phyloP scores from a whole-genome alignment of 164 flowering plant species.

The Akebia trifoliata region DNA sequence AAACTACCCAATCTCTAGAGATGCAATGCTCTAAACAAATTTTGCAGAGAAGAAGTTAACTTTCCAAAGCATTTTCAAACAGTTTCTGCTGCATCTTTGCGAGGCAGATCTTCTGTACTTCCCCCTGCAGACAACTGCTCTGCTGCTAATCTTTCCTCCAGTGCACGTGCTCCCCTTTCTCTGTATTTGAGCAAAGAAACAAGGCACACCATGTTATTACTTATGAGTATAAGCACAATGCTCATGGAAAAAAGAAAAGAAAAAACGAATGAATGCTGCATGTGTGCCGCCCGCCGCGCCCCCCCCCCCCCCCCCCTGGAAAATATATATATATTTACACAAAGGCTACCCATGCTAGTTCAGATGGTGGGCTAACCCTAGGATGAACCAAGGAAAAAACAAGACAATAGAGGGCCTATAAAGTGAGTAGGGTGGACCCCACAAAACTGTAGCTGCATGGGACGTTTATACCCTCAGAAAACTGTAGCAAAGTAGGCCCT shows the following conservation, averaged over 20 bases:
- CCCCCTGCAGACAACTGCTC: conserved; percentile 43
- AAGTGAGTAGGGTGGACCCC: background rate
- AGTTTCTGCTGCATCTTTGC: conserved; percentile 48
- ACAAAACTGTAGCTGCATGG: too few relatives aligned
- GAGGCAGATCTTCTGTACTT: conserved; percentile 35
- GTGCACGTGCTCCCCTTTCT: conserved; percentile 91
- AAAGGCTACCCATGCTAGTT: background rate
- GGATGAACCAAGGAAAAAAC: background rate
- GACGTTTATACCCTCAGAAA: too few relatives aligned
- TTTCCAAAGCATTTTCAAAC: conserved; percentile 29
- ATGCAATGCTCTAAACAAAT: background rate
- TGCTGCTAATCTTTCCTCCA: conserved; percentile 86
- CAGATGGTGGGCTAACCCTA: background rate
- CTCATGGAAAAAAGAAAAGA: background rate
- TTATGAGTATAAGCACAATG: background rate
- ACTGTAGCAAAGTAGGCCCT: background rate
- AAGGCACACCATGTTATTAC: background rate
- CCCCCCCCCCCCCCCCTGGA: background rate
- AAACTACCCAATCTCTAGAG: background rate
- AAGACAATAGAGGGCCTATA: background rate
- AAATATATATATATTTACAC: background rate
- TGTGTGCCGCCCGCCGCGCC: background rate
- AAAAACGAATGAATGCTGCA: background rate
- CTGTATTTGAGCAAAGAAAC: conserved; percentile 28
- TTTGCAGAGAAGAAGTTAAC: background rate